Evolutionary conservation across 768 basidiomycete genomes (phyloP).

Genomic region (Gloeopeniophorella convolvens): DNA sequence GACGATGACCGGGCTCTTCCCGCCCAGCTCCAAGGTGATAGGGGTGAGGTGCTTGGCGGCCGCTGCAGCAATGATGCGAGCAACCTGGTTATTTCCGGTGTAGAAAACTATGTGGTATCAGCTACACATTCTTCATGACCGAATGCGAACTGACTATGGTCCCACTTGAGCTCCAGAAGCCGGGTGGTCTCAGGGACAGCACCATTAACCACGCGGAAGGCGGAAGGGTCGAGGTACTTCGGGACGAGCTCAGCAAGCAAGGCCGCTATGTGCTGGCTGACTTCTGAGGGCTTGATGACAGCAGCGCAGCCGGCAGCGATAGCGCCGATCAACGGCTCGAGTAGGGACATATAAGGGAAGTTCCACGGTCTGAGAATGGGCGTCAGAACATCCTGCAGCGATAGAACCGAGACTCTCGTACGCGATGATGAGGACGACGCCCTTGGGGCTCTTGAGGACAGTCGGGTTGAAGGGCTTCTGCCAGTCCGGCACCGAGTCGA

Average conservation of each 20-base stretch:
- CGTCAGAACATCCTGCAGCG: no score
- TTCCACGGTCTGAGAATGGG: slow-evolving; percentile 51
- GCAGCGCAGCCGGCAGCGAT: slow-evolving; percentile 70
- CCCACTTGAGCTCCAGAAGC: slow-evolving; percentile 38
- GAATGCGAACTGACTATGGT: slow-evolving; percentile 16
- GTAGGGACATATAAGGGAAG: slow-evolving; percentile 48
- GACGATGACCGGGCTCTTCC: slow-evolving; percentile 35
- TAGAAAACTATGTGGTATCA: slow-evolving; percentile 33
- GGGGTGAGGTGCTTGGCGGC: slow-evolving; percentile 52
- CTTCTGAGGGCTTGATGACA: slow-evolving; percentile 62
- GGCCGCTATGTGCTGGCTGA: slow-evolving; percentile 40
- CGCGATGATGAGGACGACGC: slow-evolving; percentile 23
- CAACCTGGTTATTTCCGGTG: slow-evolving; percentile 40
- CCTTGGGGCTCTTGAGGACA: slow-evolving; percentile 23
- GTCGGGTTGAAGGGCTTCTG: slow-evolving; percentile 21
- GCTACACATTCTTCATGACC: neutral
- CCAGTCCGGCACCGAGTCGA: slow-evolving; percentile 3
- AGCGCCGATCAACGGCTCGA: slow-evolving; percentile 61
- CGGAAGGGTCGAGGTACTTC: slow-evolving; percentile 45
- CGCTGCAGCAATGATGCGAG: slow-evolving; percentile 43
- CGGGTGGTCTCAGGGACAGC: slow-evolving; percentile 21
- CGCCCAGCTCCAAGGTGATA: slow-evolving; percentile 49
- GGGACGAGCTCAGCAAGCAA: slow-evolving; percentile 51
- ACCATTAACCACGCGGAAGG: slow-evolving; percentile 46
- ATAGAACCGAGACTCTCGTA: neutral